Evolutionary conservation across 2,329 filamentous ascomycete genomes (phyloP), one percentile per base, ranked within the genome.

Genomic region (Alternaria burnsii): DNA sequence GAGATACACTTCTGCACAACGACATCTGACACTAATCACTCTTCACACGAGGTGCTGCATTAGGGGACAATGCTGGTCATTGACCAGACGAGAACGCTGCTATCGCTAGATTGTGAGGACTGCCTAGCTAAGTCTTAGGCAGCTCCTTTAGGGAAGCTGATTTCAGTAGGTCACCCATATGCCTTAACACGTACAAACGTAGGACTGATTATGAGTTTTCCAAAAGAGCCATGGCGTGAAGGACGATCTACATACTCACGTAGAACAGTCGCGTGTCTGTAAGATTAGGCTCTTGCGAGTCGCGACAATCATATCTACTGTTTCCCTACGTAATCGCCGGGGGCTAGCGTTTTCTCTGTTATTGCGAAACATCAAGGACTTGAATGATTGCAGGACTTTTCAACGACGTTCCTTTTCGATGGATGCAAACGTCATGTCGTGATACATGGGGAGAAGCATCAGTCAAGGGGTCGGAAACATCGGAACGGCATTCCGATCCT

Each of bases 401-500:
- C 3, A 22, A 11, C 22, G 18, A 36, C 16, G 8, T 2, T 36
- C 18, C 20, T 24, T 48, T 20, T 48, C 8, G 2, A 11, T 24
- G 18, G 10, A 11, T 10, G 2, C 36, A 2, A 11, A 24, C 14
- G 30, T 36, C 46, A 24, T 36, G 5, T 8, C 10, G 30, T 14
- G 24, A 48, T 7, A n/a, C 20, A 12, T 2, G 18, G 9, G 9
- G 30, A n/a, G 7, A 10, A 10, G 20, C 40, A 24, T n/a, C 14
- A 14, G 36, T 36, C 12, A 2, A 22, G 9, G 22, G 14, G 14
- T 38, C 46, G 32, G 46, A 50, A 50, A 10, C 3, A 12, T 50
- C 46, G 46, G 46, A 50, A 50, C 24, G 20, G 20, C 22, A 30
- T 50, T 50, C 46, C 46, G 46, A 50, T 24, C 46, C 32, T 26